A percentile compares a stretch with the other conserved stretches of the same genome.
Evolutionary conservation across 1,284 basidiomycete genomes (phyloP).

Genomic region (Ustilago shanxiensis): DNA sequence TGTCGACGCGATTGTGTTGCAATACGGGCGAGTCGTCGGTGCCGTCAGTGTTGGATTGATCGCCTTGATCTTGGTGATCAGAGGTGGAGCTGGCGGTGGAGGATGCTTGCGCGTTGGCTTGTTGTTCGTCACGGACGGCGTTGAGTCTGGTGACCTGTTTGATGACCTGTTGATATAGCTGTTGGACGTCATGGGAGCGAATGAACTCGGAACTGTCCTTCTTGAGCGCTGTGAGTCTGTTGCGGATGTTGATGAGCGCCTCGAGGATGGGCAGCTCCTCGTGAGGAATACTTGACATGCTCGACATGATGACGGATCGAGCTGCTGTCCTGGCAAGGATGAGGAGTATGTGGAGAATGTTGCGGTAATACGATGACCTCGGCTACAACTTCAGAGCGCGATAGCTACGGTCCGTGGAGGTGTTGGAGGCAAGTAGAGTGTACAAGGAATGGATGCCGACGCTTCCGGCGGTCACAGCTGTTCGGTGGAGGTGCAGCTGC

Average conservation of each 20-base stretch:
- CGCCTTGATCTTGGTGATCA: constrained; percentile 38
- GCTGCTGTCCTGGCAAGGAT: constrained; percentile 4
- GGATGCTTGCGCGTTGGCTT: constrained; percentile 41
- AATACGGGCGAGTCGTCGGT: constrained; percentile 48
- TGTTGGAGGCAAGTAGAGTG: background rate
- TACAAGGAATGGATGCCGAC: background rate
- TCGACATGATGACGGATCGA: constrained; percentile 33
- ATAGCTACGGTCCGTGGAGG: background rate
- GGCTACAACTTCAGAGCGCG: background rate
- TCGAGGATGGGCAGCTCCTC: constrained; percentile 91
- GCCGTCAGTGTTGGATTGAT: constrained; percentile 20
- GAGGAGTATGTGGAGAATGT: background rate
- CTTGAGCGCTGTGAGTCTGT: constrained; percentile 84
- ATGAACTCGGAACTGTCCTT: constrained; percentile 89
- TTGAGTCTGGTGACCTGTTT: constrained; percentile 96
- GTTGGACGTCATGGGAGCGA: constrained; percentile 91
- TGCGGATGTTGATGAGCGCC: constrained; percentile 93
- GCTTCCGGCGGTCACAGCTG: background rate
- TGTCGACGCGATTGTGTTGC: constrained; percentile 67
- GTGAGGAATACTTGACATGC: constrained; percentile 69
- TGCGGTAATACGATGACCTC: background rate
- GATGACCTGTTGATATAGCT: constrained; percentile 91
- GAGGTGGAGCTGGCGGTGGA: constrained; percentile 44
- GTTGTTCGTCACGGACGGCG: constrained; percentile 80
- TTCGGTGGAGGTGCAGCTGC: background rate